phyloP scores from a whole-genome alignment of 352 stramenopile genomes.

The Pythium monospermum region DNA sequence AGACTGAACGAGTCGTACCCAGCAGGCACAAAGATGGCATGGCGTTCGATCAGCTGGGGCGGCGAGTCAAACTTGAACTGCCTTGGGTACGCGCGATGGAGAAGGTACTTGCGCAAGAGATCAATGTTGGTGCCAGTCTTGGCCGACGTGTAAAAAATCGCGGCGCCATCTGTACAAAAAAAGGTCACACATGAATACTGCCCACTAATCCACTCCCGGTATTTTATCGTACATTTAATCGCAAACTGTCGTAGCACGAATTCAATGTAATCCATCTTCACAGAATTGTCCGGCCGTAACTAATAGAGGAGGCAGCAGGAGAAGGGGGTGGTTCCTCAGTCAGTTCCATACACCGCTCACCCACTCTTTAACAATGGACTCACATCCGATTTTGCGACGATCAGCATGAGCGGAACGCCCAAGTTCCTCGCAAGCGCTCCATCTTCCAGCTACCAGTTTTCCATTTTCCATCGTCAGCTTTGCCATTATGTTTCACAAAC shows the following conservation, averaged over 20 bases:
- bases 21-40: slow-evolving; percentile 64
- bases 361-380: too few relatives aligned
- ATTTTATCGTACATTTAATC: slow-evolving; percentile 58
- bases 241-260: slow-evolving; percentile 73
- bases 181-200: too few relatives aligned
- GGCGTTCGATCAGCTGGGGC: slow-evolving; percentile 71
- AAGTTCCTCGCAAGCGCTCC: slow-evolving; percentile 76
- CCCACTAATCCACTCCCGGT: neutral
- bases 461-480: neutral
- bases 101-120: slow-evolving; percentile 63
- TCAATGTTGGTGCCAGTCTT: slow-evolving; percentile 77
- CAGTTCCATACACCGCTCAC: too few relatives aligned
- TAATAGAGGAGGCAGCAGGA: too few relatives aligned
- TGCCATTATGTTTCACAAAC: neutral
- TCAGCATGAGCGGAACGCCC: slow-evolving; percentile 63
- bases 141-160: slow-evolving; percentile 76
- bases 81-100: slow-evolving; percentile 61
- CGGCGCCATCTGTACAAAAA: slow-evolving; percentile 57
- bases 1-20: slow-evolving; percentile 77
- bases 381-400: slow-evolving; percentile 79
- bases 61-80: slow-evolving; percentile 66
- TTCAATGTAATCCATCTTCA: slow-evolving; percentile 86
- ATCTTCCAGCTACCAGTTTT: slow-evolving; percentile 64
- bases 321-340: too few relatives aligned
- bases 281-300: slow-evolving; percentile 69